These are phyloP conservation scores for Phaeoacremonium minimum DNA, from an alignment of 2,329 filamentous ascomycete species.

Conservation along the genomic window DNA sequence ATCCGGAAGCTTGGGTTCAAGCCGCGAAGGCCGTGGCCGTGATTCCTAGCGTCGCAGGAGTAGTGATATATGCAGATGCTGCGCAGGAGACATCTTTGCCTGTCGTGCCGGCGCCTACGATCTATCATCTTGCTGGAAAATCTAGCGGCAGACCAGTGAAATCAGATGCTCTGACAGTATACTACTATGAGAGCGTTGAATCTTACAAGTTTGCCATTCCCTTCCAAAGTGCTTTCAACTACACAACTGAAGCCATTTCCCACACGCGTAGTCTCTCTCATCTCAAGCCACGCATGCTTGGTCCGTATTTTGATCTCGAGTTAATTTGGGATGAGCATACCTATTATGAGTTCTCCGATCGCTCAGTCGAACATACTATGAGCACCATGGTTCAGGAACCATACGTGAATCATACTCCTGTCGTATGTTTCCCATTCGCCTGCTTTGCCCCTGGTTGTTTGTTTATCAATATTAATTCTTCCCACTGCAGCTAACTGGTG, in stretches of 20 bases:
- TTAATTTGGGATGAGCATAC: conserved; percentile 78
- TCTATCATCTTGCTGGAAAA: conserved; percentile 8
- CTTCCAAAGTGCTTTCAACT: conserved; percentile 13
- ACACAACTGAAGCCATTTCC: conserved; percentile 32
- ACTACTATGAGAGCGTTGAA: conserved; percentile 6
- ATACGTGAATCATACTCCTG: too few species aligned
- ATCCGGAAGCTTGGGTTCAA: conserved; percentile 5
- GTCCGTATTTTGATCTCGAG: conserved; percentile 70
- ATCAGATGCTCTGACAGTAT: conserved; percentile 3
- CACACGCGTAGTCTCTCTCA: conserved; percentile 65
- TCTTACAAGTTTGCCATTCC: conserved; percentile 8
- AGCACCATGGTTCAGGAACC: too few species aligned
- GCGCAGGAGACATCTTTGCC: neutral
- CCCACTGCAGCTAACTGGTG: conserved; percentile 56
- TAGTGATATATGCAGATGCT: conserved; percentile 8
- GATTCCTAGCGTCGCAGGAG: conserved; percentile 5
- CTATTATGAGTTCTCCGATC: conserved; percentile 63
- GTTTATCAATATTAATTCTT: too few species aligned
- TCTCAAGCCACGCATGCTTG: conserved; percentile 57
- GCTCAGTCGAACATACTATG: conserved; percentile 70
- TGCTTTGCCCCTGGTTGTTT: too few species aligned
- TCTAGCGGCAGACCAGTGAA: neutral
- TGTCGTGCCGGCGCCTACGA: conserved; percentile 5
- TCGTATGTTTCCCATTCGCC: too few species aligned
- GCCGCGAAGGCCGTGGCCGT: conserved; percentile 2